Percentiles rank a stretch among this genome's conserved stretches.
Conservation (phyloP, 495 filamentous ascomycete species). For the Aspergillus heteromorphus region DNA sequence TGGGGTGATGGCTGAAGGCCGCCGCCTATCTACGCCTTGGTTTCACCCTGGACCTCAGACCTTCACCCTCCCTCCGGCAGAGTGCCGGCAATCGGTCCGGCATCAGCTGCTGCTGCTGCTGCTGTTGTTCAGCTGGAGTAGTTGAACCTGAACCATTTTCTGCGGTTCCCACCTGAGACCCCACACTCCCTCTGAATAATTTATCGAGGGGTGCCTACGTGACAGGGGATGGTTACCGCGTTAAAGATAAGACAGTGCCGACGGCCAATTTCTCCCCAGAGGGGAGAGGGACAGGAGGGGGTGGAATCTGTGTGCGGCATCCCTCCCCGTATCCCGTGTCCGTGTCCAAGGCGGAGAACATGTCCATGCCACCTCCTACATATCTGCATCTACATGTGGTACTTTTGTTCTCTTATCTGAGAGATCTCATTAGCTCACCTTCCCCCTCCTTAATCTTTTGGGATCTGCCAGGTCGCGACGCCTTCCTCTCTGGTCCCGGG, state of each 20-base stretch:
- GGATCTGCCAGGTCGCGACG: not conserved
- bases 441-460: not conserved
- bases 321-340: not conserved
- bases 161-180: not conserved
- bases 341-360: not conserved
- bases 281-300: not conserved
- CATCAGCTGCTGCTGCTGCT: constrained; percentile 12
- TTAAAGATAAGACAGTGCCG: not conserved
- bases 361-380: not conserved
- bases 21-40: not conserved
- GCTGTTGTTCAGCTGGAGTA: no score
- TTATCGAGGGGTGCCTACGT: no score
- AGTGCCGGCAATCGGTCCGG: constrained; percentile 16
- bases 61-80: not conserved
- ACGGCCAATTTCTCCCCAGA: not conserved
- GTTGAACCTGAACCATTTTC: no score
- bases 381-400: not conserved
- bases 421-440: constrained; percentile 5
- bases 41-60: no score
- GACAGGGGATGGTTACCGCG: not conserved
- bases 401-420: constrained; percentile 9
- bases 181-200: not conserved
- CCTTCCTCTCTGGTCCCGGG: constrained; percentile 7
- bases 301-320: not conserved
- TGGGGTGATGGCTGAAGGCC: constrained; percentile 10